A percentile compares a stretch with the other conserved stretches of the same genome.
Conservation (phyloP, 768 basidiomycete genomes). For the Panus rudis region DNA sequence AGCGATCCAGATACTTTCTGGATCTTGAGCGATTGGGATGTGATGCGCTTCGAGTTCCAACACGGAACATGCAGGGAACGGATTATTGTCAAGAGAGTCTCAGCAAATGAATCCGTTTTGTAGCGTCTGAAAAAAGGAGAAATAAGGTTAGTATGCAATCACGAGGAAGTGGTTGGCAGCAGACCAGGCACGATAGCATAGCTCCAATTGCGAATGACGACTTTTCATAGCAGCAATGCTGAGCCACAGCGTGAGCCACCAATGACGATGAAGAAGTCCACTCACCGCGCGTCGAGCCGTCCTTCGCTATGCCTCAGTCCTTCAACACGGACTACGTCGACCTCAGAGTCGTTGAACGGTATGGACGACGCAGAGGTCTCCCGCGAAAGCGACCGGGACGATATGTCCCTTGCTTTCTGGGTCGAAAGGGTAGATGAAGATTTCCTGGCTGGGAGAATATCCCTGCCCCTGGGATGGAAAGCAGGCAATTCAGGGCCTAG, state of each 20-base stretch:
- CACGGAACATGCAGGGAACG: conserved; percentile 46
- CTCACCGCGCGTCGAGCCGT: conserved; percentile 68
- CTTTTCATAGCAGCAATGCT: conserved; percentile 15
- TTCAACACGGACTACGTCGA: conserved; percentile 44
- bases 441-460: conserved; percentile 6
- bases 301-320: conserved; percentile 52
- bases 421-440: conserved; percentile 11
- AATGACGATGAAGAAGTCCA: conserved; percentile 14
- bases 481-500: conserved; percentile 8
- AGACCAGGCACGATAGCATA: conserved; percentile 23
- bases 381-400: conserved; percentile 20
- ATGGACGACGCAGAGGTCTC: conserved; percentile 28
- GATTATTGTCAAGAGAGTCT: conserved; percentile 49
- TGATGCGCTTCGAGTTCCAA: conserved; percentile 45
- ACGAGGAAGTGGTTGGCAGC: conserved; percentile 18
- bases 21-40: conserved; percentile 47
- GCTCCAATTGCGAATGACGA: conserved; percentile 15
- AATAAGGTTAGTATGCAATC: conserved; percentile 13
- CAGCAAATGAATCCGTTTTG: conserved; percentile 49
- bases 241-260: conserved; percentile 16
- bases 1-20: conserved; percentile 84
- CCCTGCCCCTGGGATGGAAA: not conserved
- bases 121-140: conserved; percentile 45
- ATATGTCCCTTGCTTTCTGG: not conserved
- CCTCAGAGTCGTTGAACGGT: conserved; percentile 28